These are phyloP conservation scores for Graphilbum ipis-grandicollis DNA, from an alignment of 2,329 filamentous ascomycete species.

Conservation along the genomic window DNA sequence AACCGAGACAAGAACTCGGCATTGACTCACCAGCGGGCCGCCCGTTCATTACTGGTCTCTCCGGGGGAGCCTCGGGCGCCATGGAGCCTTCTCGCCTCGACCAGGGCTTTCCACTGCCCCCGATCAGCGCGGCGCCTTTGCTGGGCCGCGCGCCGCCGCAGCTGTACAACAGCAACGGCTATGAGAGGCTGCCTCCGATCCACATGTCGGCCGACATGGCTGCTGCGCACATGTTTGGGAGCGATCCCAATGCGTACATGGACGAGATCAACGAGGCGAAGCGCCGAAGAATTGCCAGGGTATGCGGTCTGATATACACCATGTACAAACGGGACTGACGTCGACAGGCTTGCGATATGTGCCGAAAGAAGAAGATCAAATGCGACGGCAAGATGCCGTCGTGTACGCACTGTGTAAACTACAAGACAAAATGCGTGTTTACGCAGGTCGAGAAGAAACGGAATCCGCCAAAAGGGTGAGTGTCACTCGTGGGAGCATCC, in stretches of 20 bases:
- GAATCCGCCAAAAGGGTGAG: conserved; percentile 87
- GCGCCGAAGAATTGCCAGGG: conserved; percentile 71
- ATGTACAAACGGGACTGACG: no score
- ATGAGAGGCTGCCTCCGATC: conserved; percentile 39
- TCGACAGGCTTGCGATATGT: conserved; percentile 95
- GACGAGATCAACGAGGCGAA: conserved; percentile 69
- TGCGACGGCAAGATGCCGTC: conserved; percentile 91
- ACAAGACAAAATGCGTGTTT: conserved; percentile 95
- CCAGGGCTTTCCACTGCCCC: conserved; percentile 37
- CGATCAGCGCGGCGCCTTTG: conserved; percentile 35
- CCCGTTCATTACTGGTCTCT: not conserved
- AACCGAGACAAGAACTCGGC: no score
- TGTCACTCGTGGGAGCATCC: no score
- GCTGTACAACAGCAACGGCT: conserved; percentile 50
- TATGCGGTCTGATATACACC: conserved; percentile 27
- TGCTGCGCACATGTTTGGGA: conserved; percentile 36
- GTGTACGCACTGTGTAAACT: conserved; percentile 92
- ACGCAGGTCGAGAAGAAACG: conserved; percentile 98
- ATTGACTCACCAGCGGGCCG: no score
- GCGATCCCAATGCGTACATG: conserved; percentile 34
- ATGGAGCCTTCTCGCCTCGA: conserved; percentile 37
- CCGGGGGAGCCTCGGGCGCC: conserved; percentile 1
- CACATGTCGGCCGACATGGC: conserved; percentile 38
- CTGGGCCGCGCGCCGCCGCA: conserved; percentile 52
- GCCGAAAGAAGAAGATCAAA: conserved; percentile 92